Evolutionary conservation across 192 early-diverging fungal genomes (phyloP).

Genomic region (Pilaira anomala): DNA sequence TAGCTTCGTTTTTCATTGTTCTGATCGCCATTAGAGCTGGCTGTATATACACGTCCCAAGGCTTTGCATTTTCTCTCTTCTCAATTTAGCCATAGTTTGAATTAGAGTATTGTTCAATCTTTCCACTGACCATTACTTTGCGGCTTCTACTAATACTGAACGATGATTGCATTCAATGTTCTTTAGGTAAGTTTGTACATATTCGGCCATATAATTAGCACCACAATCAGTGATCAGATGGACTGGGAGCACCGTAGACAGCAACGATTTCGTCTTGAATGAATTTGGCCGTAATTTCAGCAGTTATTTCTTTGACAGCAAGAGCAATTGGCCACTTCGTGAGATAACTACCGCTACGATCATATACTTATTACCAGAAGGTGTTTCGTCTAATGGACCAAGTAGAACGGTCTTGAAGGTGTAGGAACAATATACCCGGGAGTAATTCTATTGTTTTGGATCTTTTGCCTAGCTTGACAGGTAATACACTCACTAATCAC

Average conservation of each 20-base stretch:
- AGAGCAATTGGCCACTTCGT: constrained; percentile 26
- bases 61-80: not conserved
- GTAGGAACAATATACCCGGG: not conserved
- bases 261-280: not conserved
- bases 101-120: constrained; percentile 22
- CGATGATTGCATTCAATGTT: constrained; percentile 3
- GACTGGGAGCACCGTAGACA: constrained; percentile 9
- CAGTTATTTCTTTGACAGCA: constrained; percentile 3
- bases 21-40: constrained; percentile 18
- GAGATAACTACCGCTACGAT: constrained; percentile 17
- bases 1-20: constrained; percentile 12
- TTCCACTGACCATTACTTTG: constrained; percentile 22
- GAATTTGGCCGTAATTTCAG: not conserved
- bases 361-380: constrained; percentile 24
- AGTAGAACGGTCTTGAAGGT: not conserved
- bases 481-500: not conserved
- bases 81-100: constrained; percentile 14
- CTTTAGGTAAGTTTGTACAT: not conserved
- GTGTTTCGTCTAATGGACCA: constrained; percentile 1
- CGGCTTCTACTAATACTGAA: constrained; percentile 17
- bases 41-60: constrained; percentile 6
- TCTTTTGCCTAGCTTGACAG: not conserved
- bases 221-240: constrained; percentile 21
- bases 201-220: constrained; percentile 6
- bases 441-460: not conserved